phyloP scores from a whole-genome alignment of 306 rosid species.

The Cucumis hystrix region DNA sequence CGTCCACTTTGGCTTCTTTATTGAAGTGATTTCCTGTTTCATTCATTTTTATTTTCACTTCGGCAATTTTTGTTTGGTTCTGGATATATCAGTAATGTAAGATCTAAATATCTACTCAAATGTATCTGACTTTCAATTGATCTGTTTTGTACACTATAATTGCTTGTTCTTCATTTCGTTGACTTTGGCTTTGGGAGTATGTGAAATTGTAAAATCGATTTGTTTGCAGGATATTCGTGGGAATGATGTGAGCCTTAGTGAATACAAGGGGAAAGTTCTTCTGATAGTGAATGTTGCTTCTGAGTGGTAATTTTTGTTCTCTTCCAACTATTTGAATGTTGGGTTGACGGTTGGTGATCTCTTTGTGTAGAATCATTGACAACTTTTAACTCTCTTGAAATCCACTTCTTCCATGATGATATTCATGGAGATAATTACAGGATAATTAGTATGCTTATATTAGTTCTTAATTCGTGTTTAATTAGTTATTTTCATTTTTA shows the following conservation, averaged over 20 bases:
- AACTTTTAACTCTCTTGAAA: background rate
- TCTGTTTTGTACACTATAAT: background rate
- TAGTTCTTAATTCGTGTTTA: too few relatives aligned
- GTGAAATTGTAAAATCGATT: conserved; percentile 4
- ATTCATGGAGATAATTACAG: too few relatives aligned
- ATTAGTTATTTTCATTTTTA: too few relatives aligned
- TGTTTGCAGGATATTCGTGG: conserved; percentile 61
- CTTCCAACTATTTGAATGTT: background rate
- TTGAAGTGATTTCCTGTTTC: background rate
- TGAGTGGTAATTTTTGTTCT: conserved; percentile 39
- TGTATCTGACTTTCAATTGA: background rate
- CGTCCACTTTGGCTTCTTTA: background rate
- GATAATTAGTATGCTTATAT: too few relatives aligned
- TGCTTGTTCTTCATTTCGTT: background rate
- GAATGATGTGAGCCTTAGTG: conserved; percentile 54
- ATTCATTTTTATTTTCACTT: background rate
- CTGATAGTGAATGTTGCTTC: conserved; percentile 88
- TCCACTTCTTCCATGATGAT: background rate
- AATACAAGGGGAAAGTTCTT: conserved; percentile 62
- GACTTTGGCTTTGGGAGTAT: background rate
- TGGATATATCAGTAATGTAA: background rate
- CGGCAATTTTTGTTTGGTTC: background rate
- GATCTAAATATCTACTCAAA: background rate
- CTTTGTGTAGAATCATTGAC: background rate
- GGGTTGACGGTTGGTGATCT: background rate